A percentile compares a stretch with the other conserved stretches of the same genome.
Conservation (phyloP, 805 yeast species). For the Metschnikowia continentalis region DNA sequence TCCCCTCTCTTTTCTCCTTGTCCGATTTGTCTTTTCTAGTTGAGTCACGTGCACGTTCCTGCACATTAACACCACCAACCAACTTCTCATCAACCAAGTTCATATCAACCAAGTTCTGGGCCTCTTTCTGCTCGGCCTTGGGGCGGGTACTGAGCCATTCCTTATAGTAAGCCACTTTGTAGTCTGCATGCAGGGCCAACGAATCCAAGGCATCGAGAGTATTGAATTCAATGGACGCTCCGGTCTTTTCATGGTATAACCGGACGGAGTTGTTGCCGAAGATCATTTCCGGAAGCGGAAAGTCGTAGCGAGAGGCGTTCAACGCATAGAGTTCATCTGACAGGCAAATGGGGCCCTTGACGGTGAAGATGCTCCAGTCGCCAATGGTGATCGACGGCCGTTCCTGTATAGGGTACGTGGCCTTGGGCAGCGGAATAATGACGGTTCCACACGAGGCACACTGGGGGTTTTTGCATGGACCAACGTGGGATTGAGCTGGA, state of each 20-base stretch:
- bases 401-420: conserved; percentile 59
- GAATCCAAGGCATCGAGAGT: conserved; percentile 65
- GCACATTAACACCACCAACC: too few relatives aligned
- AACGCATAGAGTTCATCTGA: conserved; percentile 68
- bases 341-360: conserved; percentile 72
- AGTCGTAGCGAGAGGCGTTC: conserved; percentile 53
- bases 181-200: conserved; percentile 30
- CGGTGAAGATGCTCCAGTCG: conserved; percentile 73
- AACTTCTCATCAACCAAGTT: too few relatives aligned
- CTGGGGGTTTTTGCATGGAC: conserved; percentile 39
- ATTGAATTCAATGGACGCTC: conserved; percentile 57
- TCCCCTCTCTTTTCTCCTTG: too few relatives aligned
- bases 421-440: conserved; percentile 72
- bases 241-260: conserved; percentile 38
- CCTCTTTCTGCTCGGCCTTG: conserved; percentile 8
- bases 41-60: too few relatives aligned
- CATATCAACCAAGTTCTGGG: neutral
- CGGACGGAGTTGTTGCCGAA: conserved; percentile 78
- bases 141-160: conserved; percentile 60
- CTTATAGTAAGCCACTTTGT: conserved; percentile 75
- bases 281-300: conserved; percentile 96
- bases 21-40: too few relatives aligned
- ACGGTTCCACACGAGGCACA: conserved; percentile 68
- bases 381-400: conserved; percentile 64
- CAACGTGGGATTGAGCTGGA: conserved; percentile 42